Evolutionary conservation across 1,139 yeast species (phyloP).

Genomic region (Scheffersomyces insectosa): DNA sequence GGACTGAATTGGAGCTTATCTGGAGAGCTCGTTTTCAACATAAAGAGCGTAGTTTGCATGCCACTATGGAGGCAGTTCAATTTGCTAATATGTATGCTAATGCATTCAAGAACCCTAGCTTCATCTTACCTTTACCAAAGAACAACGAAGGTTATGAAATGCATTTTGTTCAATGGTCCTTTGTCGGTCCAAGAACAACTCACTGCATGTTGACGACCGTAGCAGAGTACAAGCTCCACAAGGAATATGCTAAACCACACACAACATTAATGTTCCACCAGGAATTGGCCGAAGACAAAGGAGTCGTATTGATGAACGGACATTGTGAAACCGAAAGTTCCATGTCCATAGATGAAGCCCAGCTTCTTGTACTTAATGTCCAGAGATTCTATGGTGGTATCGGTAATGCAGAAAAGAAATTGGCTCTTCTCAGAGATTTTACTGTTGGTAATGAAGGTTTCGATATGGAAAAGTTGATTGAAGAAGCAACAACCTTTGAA

Average conservation of each 20-base stretch:
- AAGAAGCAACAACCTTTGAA: constrained; percentile 73
- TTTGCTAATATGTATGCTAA: constrained; percentile 62
- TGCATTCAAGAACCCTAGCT: constrained; percentile 75
- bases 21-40: constrained; percentile 87
- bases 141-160: constrained; percentile 66
- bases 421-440: constrained; percentile 63
- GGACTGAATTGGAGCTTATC: constrained; percentile 70
- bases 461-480: constrained; percentile 63
- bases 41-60: constrained; percentile 63
- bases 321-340: constrained; percentile 71
- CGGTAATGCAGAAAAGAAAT: constrained; percentile 47
- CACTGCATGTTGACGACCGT: constrained; percentile 91
- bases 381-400: constrained; percentile 85
- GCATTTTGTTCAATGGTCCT: constrained; percentile 93
- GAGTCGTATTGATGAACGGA: constrained; percentile 84
- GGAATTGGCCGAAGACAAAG: constrained; percentile 65
- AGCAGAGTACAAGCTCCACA: constrained; percentile 89
- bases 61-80: constrained; percentile 56
- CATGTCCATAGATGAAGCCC: constrained; percentile 70
- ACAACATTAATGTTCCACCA: constrained; percentile 87
- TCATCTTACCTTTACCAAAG: constrained; percentile 70
- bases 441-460: constrained; percentile 68
- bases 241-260: constrained; percentile 93
- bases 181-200: constrained; percentile 80
- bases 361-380: constrained; percentile 70